A percentile compares a stretch with the other conserved stretches of the same genome.
These are phyloP conservation scores for Vitis cinerea DNA, from an alignment of 164 flowering plant genomes.

Conservation along the genomic window DNA sequence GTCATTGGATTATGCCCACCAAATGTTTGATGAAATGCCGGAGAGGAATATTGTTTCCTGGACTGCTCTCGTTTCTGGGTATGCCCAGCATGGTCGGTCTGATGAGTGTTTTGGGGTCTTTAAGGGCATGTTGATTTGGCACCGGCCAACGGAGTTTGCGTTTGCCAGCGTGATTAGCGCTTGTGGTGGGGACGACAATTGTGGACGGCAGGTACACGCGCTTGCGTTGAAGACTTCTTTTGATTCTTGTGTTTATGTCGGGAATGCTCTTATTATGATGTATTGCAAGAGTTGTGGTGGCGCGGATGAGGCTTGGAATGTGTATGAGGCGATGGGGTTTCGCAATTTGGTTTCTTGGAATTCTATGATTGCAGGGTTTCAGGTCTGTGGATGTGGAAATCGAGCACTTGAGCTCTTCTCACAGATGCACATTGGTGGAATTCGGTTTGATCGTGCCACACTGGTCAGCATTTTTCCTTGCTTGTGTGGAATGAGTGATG, in stretches of 20 bases:
- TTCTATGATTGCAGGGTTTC: slow-evolving; percentile 69
- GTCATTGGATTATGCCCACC: too few relatives aligned
- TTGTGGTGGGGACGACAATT: slow-evolving; percentile 23
- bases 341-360: slow-evolving; percentile 65
- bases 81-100: too few relatives aligned
- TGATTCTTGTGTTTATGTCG: slow-evolving; percentile 54
- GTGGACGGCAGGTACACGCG: slow-evolving; percentile 68
- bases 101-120: too few relatives aligned
- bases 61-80: too few relatives aligned
- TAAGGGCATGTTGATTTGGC: too few relatives aligned
- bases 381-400: slow-evolving; percentile 21
- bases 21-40: too few relatives aligned
- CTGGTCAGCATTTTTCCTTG: slow-evolving; percentile 47
- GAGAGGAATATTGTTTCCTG: too few relatives aligned
- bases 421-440: slow-evolving; percentile 43
- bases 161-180: slow-evolving; percentile 37
- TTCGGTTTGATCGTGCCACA: slow-evolving; percentile 63
- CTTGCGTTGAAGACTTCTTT: slow-evolving; percentile 52
- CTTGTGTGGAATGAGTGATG: slow-evolving; percentile 20
- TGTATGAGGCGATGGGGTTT: slow-evolving; percentile 43
- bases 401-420: slow-evolving; percentile 41
- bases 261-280: slow-evolving; percentile 77
- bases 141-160: too few relatives aligned
- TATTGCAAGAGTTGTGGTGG: slow-evolving; percentile 40
- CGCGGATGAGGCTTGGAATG: slow-evolving; percentile 43